Evolutionary conservation across 2,329 filamentous ascomycete species (phyloP).

Genomic region (Penicillium crustosum): DNA sequence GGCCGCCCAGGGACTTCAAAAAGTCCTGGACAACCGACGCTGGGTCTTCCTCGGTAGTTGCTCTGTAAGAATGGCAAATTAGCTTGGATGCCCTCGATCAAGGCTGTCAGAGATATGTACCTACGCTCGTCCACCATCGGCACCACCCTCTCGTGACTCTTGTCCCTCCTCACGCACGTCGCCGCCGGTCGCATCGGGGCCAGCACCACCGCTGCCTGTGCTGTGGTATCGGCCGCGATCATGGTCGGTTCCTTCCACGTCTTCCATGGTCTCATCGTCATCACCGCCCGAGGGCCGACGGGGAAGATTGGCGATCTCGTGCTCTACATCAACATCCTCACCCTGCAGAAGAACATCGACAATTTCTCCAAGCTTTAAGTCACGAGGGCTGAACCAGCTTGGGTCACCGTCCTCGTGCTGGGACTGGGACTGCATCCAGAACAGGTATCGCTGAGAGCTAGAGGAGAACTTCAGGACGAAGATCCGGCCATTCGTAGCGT

Average conservation of each 20-base stretch:
- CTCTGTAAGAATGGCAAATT: constrained; percentile 49
- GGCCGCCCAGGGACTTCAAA: constrained; percentile 72
- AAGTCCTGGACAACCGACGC: constrained; percentile 83
- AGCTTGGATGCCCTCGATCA: constrained; percentile 16
- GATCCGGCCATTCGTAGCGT: constrained; percentile 78
- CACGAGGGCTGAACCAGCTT: constrained; percentile 78
- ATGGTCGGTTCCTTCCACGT: constrained; percentile 64
- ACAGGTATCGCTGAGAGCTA: constrained; percentile 85
- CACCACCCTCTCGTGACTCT: constrained; percentile 84
- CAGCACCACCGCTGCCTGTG: constrained; percentile 74
- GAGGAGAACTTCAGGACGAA: constrained; percentile 92
- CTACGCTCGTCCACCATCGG: constrained; percentile 99
- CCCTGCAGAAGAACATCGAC: constrained; percentile 83
- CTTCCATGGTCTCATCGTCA: constrained; percentile 76
- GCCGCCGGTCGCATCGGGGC: constrained; percentile 81
- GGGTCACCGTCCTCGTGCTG: constrained; percentile 70
- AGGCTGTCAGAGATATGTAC: constrained; percentile 56
- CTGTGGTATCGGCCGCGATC: constrained; percentile 58
- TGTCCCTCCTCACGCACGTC: constrained; percentile 89
- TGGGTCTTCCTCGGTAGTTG: constrained; percentile 65
- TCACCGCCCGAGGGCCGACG: constrained; percentile 55
- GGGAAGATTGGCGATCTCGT: constrained; percentile 67
- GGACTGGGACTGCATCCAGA: constrained; percentile 93
- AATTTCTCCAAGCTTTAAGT: constrained; percentile 83
- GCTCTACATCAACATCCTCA: constrained; percentile 77